Evolutionary conservation across 225 moss, liverwort and hornwort genomes (phyloP).

Genomic region (Pleurozium schreberi): DNA sequence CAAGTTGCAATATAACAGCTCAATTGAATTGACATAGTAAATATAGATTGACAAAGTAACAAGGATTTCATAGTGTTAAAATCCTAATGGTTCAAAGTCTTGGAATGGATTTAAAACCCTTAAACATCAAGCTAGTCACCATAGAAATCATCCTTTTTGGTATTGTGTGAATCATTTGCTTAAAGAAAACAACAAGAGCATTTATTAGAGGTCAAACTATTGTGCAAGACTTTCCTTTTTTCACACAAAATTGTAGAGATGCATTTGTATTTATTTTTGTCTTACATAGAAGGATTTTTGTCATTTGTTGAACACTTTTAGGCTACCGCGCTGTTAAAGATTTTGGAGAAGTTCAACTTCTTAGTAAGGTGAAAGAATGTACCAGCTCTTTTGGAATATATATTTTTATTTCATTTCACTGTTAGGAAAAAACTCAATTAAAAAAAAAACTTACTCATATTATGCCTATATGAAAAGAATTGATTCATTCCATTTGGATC

Average conservation of each 20-base stretch:
- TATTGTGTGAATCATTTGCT: accelerated
- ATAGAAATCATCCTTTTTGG: not conserved
- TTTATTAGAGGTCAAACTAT: accelerated
- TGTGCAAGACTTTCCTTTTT: accelerated
- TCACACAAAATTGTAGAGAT: no score
- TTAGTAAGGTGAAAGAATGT: no score
- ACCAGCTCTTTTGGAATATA: no score
- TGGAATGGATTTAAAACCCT: not conserved
- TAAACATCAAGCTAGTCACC: accelerated
- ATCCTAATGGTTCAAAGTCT: accelerated
- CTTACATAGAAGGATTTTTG: not conserved
- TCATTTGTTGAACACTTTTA: not conserved
- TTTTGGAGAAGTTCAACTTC: no score
- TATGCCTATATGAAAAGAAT: not conserved
- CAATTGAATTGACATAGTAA: not conserved
- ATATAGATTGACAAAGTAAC: not conserved
- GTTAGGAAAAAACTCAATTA: no score
- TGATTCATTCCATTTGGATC: not conserved
- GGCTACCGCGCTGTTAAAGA: accelerated
- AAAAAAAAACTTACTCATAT: no score
- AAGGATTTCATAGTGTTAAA: not conserved
- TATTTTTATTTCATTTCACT: no score
- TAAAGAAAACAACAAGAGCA: not conserved
- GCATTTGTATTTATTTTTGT: no score
- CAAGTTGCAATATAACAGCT: not conserved